These are phyloP conservation scores for Eucalyptus pauciflora DNA, from an alignment of 345 rosid species.

Conservation along the genomic window DNA sequence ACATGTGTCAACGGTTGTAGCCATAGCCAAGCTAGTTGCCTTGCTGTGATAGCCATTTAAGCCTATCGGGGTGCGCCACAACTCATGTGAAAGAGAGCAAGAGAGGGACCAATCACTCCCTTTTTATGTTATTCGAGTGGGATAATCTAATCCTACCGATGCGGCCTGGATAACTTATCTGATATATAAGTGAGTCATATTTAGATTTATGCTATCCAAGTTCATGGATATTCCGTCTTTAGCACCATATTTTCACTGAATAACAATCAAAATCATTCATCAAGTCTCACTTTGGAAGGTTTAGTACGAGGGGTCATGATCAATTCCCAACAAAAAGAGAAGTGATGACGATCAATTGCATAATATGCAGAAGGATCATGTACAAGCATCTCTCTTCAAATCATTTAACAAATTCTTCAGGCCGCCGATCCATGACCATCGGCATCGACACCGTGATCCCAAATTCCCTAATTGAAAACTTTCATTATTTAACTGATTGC, in stretches of 20 bases:
- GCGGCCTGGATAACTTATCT: rapidly evolving
- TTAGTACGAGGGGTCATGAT: not conserved
- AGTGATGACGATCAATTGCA: too few relatives aligned
- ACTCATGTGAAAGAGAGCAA: not conserved
- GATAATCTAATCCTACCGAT: not conserved
- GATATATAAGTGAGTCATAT: not conserved
- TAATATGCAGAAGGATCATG: too few relatives aligned
- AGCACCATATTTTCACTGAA: too few relatives aligned
- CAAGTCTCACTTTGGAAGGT: not conserved
- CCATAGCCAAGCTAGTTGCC: too few relatives aligned
- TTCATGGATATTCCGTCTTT: not conserved
- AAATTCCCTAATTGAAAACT: not conserved
- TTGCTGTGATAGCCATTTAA: too few relatives aligned
- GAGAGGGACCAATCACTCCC: not conserved
- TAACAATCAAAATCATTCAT: not conserved
- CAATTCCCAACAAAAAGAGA: too few relatives aligned
- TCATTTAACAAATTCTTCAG: too few relatives aligned
- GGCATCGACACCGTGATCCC: too few relatives aligned
- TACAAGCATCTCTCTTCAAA: too few relatives aligned
- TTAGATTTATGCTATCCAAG: not conserved
- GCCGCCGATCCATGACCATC: too few relatives aligned
- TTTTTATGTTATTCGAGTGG: not conserved
- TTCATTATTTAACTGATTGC: not conserved
- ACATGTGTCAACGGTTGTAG: too few relatives aligned
- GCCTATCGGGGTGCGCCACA: too few relatives aligned